Evolutionary conservation across 2,329 filamentous ascomycete species (phyloP).

Genomic region (Scorias spongiosa): DNA sequence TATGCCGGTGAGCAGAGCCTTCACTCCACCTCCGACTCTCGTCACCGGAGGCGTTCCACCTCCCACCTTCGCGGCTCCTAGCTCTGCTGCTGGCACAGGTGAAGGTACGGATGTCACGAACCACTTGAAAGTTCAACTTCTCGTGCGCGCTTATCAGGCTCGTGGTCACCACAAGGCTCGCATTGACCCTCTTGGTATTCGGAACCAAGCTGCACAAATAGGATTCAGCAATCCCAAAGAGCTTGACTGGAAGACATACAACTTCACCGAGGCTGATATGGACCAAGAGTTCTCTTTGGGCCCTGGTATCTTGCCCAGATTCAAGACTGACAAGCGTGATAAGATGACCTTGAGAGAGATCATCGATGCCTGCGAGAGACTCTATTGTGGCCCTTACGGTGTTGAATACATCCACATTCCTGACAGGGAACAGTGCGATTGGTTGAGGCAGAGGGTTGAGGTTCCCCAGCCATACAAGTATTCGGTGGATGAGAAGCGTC

Average conservation of each 20-base stretch:
- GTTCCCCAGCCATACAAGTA: constrained; percentile 93
- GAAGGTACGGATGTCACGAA: constrained; percentile 75
- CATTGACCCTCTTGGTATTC: constrained; percentile 90
- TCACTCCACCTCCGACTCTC: constrained; percentile 86
- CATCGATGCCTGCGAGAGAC: constrained; percentile 77
- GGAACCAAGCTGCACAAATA: constrained; percentile 69
- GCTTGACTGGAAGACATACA: constrained; percentile 82
- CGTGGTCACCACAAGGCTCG: constrained; percentile 96
- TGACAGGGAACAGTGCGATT: constrained; percentile 93
- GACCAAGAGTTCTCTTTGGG: constrained; percentile 84
- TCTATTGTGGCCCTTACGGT: constrained; percentile 96
- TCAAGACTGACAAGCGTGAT: constrained; percentile 72
- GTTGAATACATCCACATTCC: constrained; percentile 99
- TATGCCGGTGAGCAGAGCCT: constrained; percentile 95
- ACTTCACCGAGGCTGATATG: constrained; percentile 86
- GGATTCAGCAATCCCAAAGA: constrained; percentile 83
- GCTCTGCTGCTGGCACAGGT: constrained; percentile 48
- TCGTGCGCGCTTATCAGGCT: constrained; percentile 94
- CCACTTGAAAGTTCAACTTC: constrained; percentile 93
- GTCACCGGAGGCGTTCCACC: constrained; percentile 66
- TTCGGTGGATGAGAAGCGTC: constrained; percentile 93
- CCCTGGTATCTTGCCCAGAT: constrained; percentile 86
- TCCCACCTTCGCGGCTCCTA: constrained; percentile 41
- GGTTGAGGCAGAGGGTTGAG: constrained; percentile 89
- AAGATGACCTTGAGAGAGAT: constrained; percentile 98